phyloP scores from a whole-genome alignment of 805 yeast genomes.

The Candida chilensis region DNA sequence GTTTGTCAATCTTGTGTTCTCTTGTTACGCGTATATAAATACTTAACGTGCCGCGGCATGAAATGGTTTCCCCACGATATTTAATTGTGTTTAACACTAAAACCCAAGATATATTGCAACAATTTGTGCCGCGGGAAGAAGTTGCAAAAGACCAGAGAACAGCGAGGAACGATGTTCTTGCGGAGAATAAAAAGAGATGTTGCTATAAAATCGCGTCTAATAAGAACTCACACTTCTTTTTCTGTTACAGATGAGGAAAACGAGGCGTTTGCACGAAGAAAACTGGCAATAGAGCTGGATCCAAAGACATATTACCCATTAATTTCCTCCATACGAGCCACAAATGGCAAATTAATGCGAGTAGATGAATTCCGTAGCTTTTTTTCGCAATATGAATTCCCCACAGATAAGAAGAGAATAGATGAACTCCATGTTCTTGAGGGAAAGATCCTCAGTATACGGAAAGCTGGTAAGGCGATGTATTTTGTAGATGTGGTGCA shows the following conservation, averaged over 20 bases:
- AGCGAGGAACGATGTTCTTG: too few species aligned
- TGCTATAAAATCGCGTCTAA: too few species aligned
- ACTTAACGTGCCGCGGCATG: too few species aligned
- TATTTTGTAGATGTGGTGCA: constrained; percentile 61
- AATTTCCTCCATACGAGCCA: constrained; percentile 6
- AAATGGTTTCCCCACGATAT: too few species aligned
- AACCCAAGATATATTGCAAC: too few species aligned
- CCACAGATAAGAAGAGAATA: constrained; percentile 19
- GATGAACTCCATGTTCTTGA: constrained; percentile 18
- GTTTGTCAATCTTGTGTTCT: too few species aligned
- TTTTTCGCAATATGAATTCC: constrained; percentile 15
- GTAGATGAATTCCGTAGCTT: constrained; percentile 26
- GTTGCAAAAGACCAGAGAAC: too few species aligned
- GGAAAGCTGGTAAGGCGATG: constrained; percentile 64
- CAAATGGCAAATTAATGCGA: constrained; percentile 11
- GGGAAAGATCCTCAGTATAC: constrained; percentile 50
- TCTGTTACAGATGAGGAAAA: constrained; percentile 4
- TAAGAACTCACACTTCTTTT: too few species aligned
- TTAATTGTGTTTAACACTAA: too few species aligned
- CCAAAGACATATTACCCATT: constrained; percentile 12
- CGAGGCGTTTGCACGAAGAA: constrained; percentile 12
- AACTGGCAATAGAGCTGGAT: constrained; percentile 4
- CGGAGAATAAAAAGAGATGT: too few species aligned
- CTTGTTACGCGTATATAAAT: too few species aligned
- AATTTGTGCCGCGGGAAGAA: too few species aligned